Percentiles rank a stretch among this genome's conserved stretches.
Conservation (phyloP, 148 eudicot species). For the Oxyria digyna region DNA sequence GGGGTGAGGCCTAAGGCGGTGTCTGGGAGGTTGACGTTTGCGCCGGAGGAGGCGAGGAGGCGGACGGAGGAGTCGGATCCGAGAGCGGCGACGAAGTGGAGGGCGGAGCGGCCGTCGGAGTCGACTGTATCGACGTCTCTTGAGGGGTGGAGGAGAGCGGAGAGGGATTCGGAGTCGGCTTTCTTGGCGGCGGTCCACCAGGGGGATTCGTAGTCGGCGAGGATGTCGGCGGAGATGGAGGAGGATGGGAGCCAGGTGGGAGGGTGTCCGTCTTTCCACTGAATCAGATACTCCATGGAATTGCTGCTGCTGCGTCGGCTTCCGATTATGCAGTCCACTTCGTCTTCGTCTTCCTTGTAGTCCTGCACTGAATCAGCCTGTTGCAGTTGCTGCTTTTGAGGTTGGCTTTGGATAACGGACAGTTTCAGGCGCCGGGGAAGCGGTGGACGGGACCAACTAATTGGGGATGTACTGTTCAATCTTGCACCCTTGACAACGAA, state of each 20-base stretch:
- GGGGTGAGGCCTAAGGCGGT: conserved; percentile 54
- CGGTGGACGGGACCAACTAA: too few relatives aligned
- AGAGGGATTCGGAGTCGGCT: conserved; percentile 45
- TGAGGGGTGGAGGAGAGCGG: conserved; percentile 25
- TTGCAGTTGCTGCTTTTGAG: conserved; percentile 6
- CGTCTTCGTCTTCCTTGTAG: conserved; percentile 69
- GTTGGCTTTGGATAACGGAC: conserved; percentile 24
- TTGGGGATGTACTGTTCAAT: too few relatives aligned
- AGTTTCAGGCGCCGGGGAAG: conserved; percentile 10
- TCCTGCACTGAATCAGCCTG: conserved; percentile 17
- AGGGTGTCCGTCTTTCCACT: conserved; percentile 79
- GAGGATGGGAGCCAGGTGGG: conserved; percentile 91
- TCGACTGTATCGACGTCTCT: conserved; percentile 68
- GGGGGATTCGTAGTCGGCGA: conserved; percentile 73
- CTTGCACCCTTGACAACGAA: too few relatives aligned
- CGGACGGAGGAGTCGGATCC: conserved; percentile 62
- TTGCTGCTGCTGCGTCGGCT: conserved; percentile 34
- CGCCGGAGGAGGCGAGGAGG: conserved; percentile 44
- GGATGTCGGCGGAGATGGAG: conserved; percentile 59
- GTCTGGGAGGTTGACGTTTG: conserved; percentile 43
- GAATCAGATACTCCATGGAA: conserved; percentile 79
- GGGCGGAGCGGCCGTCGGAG: conserved; percentile 70
- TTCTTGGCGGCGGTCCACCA: conserved; percentile 97
- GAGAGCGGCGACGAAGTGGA: conserved; percentile 69
- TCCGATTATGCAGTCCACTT: conserved; percentile 62